Percentiles rank a stretch among this genome's conserved stretches.
Evolutionary conservation across 2,329 filamentous ascomycete species (phyloP).

Genomic region (Botrytis deweyae): DNA sequence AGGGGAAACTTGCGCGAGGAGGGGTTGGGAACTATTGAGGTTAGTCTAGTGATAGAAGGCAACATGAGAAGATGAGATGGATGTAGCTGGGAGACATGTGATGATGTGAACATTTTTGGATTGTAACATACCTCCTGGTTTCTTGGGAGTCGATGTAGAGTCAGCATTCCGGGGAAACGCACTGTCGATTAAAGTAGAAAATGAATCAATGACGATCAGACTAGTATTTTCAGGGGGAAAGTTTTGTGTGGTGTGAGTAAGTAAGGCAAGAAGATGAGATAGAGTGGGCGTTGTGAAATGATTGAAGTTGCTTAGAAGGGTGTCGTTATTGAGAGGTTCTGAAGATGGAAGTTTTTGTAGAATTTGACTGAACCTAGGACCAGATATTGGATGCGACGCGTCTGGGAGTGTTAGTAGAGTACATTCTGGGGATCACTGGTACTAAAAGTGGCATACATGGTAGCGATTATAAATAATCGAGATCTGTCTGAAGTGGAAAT

Average conservation of each 20-base stretch:
- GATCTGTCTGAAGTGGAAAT: not conserved
- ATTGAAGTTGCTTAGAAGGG: constrained; percentile 53
- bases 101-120: not conserved
- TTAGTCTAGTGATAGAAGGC: not conserved
- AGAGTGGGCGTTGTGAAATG: constrained; percentile 62
- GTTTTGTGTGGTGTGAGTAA: constrained; percentile 62
- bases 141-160: constrained; percentile 27
- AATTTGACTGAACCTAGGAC: constrained; percentile 49
- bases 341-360: constrained; percentile 34
- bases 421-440: not conserved
- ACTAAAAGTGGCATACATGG: not conserved
- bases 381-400: constrained; percentile 44
- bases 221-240: constrained; percentile 63
- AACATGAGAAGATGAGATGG: not conserved
- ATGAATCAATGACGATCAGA: constrained; percentile 73
- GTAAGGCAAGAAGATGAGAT: constrained; percentile 67
- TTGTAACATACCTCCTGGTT: constrained; percentile 31
- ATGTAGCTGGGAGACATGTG: not conserved
- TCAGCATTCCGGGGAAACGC: constrained; percentile 66
- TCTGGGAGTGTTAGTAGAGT: constrained; percentile 30
- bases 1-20: constrained; percentile 42
- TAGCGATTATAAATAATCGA: not conserved
- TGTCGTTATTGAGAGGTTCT: not conserved
- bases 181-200: constrained; percentile 74
- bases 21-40: constrained; percentile 28